Conservation (phyloP, 805 yeast species). For the Lachancea dasiensis region DNA sequence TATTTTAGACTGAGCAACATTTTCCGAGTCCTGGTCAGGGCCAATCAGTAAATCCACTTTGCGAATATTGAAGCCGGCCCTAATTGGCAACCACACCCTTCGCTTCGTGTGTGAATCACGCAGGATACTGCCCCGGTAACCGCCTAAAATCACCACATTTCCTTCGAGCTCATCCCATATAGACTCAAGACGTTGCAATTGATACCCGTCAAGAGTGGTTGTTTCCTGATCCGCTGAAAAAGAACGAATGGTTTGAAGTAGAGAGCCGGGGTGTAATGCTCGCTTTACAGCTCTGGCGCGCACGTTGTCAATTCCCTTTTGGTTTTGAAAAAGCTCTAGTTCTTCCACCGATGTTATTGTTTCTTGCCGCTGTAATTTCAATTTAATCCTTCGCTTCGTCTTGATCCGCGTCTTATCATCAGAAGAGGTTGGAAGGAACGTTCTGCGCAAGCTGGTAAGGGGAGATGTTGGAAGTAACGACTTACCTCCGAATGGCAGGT, state of each 20-base stretch:
- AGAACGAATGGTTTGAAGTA: conserved; percentile 22
- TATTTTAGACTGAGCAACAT: conserved; percentile 43
- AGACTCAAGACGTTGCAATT: conserved; percentile 30
- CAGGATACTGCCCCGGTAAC: conserved; percentile 78
- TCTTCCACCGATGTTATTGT: conserved; percentile 61
- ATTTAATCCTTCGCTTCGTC: conserved; percentile 24
- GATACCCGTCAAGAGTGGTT: conserved; percentile 24
- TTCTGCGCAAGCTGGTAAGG: conserved; percentile 10
- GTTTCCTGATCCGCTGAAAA: conserved; percentile 17
- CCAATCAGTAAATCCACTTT: conserved; percentile 69
- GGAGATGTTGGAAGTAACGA: conserved; percentile 17
- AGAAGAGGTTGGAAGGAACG: conserved; percentile 15
- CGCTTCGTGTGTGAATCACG: conserved; percentile 58
- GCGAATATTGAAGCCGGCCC: conserved; percentile 73
- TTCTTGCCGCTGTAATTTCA: conserved; percentile 43
- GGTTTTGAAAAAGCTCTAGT: conserved; percentile 46
- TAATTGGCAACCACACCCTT: conserved; percentile 80
- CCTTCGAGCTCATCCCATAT: conserved; percentile 64
- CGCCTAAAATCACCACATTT: conserved; percentile 76
- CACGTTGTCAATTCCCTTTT: conserved; percentile 57
- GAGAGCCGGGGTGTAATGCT: conserved; percentile 46
- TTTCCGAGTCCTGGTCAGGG: conserved; percentile 65
- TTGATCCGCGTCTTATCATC: conserved; percentile 9
- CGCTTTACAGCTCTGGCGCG: conserved; percentile 65
- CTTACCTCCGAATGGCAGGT: conserved; percentile 36